These are phyloP conservation scores for Saxispiralis lemnorum DNA, from an alignment of 495 filamentous ascomycete species.

Conservation along the genomic window DNA sequence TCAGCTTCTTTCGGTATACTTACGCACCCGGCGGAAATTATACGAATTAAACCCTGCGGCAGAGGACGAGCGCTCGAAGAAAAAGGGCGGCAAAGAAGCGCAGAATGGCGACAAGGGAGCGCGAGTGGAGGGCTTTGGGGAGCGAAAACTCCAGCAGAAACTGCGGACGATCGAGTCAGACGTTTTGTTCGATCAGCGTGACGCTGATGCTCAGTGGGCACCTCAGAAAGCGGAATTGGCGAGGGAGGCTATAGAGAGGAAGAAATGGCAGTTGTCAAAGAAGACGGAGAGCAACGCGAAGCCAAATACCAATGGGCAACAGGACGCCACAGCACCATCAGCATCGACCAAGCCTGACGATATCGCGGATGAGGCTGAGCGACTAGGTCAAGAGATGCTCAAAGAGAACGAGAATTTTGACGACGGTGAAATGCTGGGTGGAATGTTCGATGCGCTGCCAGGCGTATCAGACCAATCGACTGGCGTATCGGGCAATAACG, in stretches of 20 bases:
- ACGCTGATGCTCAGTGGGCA: slow-evolving; percentile 61
- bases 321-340: background rate
- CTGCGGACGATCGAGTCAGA: slow-evolving; percentile 65
- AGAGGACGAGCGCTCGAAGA: slow-evolving; percentile 2
- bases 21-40: slow-evolving; percentile 51
- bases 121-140: background rate
- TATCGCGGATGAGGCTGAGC: slow-evolving; percentile 27
- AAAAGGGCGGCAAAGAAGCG: slow-evolving; percentile 26
- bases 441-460: slow-evolving; percentile 37
- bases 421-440: slow-evolving; percentile 44
- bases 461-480: slow-evolving; percentile 26
- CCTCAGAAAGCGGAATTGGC: slow-evolving; percentile 47
- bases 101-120: slow-evolving; percentile 5
- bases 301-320: background rate
- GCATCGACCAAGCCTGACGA: background rate
- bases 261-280: slow-evolving; percentile 14
- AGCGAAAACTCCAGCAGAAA: slow-evolving; percentile 44
- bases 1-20: slow-evolving; percentile 54
- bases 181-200: slow-evolving; percentile 61
- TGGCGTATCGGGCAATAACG: background rate
- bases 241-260: slow-evolving; percentile 31
- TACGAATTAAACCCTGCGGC: slow-evolving; percentile 53
- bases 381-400: slow-evolving; percentile 3
- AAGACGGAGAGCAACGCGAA: background rate
- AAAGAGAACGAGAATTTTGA: slow-evolving; percentile 28